Evolutionary conservation across 2,329 filamentous ascomycete genomes (phyloP), one percentile per base, ranked within the genome.

Genomic region (Aspergillus niger): DNA sequence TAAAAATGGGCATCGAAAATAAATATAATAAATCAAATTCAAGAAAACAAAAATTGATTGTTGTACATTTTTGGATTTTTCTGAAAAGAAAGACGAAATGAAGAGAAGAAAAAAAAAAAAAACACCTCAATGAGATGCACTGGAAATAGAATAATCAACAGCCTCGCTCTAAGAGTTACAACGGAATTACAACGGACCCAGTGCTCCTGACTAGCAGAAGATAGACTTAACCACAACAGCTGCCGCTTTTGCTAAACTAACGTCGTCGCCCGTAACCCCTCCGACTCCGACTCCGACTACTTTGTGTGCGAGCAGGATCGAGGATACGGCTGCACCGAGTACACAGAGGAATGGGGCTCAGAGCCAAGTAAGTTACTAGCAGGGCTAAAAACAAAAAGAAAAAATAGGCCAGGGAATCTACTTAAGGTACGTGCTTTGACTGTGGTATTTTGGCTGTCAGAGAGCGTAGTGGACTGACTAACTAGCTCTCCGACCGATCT

Each of bases 301-400:
- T 36, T 10, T 36, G 30, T 36, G 38, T 30, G 52, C 22, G 3
- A 24, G 52, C 52, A 55, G 52, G 52, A 55, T 55, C 28, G 52
- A 55, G 52, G 38, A 55, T 55, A 55, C 52, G 20, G 38, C 8
- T 15, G 30, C 30, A 30, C 52, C 38, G 52, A 55, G 52, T 55
- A 55, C 52, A 55, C 44, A 55, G 52, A 55, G 52, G 52, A 55
- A 55, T 53, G 49, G 49, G 49, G 30, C 22, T 30, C n/a, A 55
- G 39, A 39, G 52, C 26, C 13, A 36, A 11, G 10, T 36, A 26
- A 26, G 26, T 26, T 26, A 26, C 26, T 26, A 26, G 26, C 26
- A 26, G 26, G 26, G 26, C 26, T 5, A 26, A 26, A 7, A 26
- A 1, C 4, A 26, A 26, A 7, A 4, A 26, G 26, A 26, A 26